Evolutionary conservation across 2,329 filamentous ascomycete genomes (phyloP).

Genomic region (Alternaria postmessia): DNA sequence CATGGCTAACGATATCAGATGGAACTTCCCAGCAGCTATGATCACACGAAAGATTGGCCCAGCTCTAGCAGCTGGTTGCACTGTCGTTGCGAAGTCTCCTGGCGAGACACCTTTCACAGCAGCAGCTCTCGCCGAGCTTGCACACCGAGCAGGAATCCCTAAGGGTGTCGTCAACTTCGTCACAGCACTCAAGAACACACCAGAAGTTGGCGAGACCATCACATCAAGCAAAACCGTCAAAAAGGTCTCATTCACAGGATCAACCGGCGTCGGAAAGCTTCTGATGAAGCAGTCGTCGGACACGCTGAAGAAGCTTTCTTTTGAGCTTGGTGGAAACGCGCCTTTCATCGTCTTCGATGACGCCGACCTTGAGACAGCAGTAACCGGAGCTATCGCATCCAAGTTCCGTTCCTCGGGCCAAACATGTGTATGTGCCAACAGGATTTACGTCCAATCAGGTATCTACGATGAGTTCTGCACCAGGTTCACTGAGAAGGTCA

Average conservation of each 20-base stretch:
- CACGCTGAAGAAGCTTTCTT: constrained; percentile 85
- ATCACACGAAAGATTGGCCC: constrained; percentile 63
- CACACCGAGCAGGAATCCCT: constrained; percentile 85
- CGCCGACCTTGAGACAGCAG: constrained; percentile 84
- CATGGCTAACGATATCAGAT: constrained; percentile 53
- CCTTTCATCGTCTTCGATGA: constrained; percentile 98
- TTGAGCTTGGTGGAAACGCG: constrained; percentile 93
- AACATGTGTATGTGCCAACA: constrained; percentile 84
- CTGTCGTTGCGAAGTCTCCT: constrained; percentile 89
- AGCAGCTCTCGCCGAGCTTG: constrained; percentile 86
- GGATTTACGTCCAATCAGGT: constrained; percentile 79
- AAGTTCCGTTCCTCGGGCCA: constrained; percentile 97
- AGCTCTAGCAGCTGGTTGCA: constrained; percentile 91
- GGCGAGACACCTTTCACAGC: constrained; percentile 92
- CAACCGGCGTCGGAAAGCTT: constrained; percentile 71
- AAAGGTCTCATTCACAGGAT: constrained; percentile 94
- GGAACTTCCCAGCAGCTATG: constrained; percentile 75
- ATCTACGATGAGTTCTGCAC: constrained; percentile 79
- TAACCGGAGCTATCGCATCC: constrained; percentile 80
- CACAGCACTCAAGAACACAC: constrained; percentile 80
- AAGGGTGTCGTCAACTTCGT: constrained; percentile 91
- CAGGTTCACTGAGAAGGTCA: constrained; percentile 75
- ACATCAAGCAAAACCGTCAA: constrained; percentile 79
- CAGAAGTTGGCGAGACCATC: constrained; percentile 77
- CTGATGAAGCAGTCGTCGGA: constrained; percentile 89